A percentile compares a stretch with the other conserved stretches of the same genome.
These are phyloP conservation scores for Ceratobasidium sp. DNA, from an alignment of 1,284 basidiomycete species.

Conservation along the genomic window DNA sequence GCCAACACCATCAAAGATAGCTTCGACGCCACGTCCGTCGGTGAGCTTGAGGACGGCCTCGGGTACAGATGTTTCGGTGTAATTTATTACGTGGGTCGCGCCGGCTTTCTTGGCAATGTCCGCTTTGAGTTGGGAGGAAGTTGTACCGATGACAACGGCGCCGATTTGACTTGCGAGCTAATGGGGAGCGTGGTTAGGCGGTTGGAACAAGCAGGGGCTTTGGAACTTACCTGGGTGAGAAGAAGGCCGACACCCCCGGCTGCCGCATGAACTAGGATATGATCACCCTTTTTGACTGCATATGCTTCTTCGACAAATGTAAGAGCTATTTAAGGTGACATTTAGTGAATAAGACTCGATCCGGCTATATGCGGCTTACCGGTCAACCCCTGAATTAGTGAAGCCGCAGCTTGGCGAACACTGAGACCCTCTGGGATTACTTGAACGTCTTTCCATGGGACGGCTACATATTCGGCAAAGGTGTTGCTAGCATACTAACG, in stretches of 20 bases:
- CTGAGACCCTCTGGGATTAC: slow-evolving; percentile 74
- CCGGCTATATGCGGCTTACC: slow-evolving; percentile 40
- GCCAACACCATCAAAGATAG: slow-evolving; percentile 94
- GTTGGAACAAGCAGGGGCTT: slow-evolving; percentile 21
- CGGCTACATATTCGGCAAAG: slow-evolving; percentile 83
- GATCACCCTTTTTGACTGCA: slow-evolving; percentile 80
- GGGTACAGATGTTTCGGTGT: slow-evolving; percentile 76
- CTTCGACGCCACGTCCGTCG: slow-evolving; percentile 86
- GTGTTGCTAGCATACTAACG: slow-evolving; percentile 69
- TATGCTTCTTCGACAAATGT: slow-evolving; percentile 89
- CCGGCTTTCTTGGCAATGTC: slow-evolving; percentile 85
- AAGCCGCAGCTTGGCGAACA: slow-evolving; percentile 76
- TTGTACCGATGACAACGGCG: slow-evolving; percentile 94
- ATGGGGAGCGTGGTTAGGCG: slow-evolving; percentile 59
- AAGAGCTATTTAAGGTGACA: slow-evolving; percentile 61
- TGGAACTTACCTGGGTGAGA: slow-evolving; percentile 61
- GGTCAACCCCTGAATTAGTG: slow-evolving; percentile 84
- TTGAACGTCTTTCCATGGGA: slow-evolving; percentile 74
- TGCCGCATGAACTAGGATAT: slow-evolving; percentile 87
- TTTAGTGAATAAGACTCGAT: neutral
- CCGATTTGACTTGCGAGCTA: slow-evolving; percentile 71
- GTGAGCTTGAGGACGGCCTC: slow-evolving; percentile 84
- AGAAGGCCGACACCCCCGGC: slow-evolving; percentile 79
- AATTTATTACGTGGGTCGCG: slow-evolving; percentile 89
- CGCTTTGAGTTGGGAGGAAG: slow-evolving; percentile 88